phyloP scores from a whole-genome alignment of 2,329 filamentous ascomycete species.

The Lasiodiplodia gonubiensis region DNA sequence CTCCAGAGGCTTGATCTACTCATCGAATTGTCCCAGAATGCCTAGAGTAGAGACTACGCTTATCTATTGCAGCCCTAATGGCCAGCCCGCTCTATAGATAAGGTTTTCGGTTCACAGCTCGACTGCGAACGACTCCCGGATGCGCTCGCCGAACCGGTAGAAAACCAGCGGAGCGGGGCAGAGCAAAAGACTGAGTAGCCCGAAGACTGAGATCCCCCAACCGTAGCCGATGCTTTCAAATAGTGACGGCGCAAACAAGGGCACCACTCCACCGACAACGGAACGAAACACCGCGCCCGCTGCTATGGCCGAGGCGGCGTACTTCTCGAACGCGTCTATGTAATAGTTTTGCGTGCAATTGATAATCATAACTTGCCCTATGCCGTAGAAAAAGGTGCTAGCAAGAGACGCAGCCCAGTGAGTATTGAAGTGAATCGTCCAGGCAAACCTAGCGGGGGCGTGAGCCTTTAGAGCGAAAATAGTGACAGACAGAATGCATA shows the following conservation, averaged over 20 bases:
- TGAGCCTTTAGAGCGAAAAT: not conserved
- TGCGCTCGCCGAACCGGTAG: slow-evolving; percentile 53
- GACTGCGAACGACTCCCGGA: slow-evolving; percentile 52
- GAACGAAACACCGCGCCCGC: slow-evolving; percentile 56
- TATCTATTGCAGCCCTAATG: slow-evolving; percentile 1
- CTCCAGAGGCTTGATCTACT: slow-evolving; percentile 1
- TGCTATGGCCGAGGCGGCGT: slow-evolving; percentile 57
- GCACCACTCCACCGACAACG: slow-evolving; percentile 55
- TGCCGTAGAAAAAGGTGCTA: slow-evolving; percentile 56
- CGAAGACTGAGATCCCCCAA: slow-evolving; percentile 58
- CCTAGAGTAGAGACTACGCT: slow-evolving; percentile 8
- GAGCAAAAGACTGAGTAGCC: slow-evolving; percentile 51
- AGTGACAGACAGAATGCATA: not conserved
- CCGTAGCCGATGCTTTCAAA: slow-evolving; percentile 55
- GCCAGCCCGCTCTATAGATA: not conserved
- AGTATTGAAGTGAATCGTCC: slow-evolving; percentile 49
- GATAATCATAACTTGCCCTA: slow-evolving; percentile 60
- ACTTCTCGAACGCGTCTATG: slow-evolving; percentile 59
- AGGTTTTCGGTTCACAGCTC: slow-evolving; percentile 33
- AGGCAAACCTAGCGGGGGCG: slow-evolving; percentile 42
- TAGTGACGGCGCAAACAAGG: slow-evolving; percentile 52
- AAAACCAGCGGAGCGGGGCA: slow-evolving; percentile 58
- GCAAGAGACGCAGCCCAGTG: slow-evolving; percentile 52
- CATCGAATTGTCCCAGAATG: not conserved
- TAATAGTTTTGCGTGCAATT: slow-evolving; percentile 62